Evolutionary conservation across 2,329 filamentous ascomycete genomes (phyloP), one percentile per base, ranked within the genome.

Genomic region (Neofusicoccum cordaticola): DNA sequence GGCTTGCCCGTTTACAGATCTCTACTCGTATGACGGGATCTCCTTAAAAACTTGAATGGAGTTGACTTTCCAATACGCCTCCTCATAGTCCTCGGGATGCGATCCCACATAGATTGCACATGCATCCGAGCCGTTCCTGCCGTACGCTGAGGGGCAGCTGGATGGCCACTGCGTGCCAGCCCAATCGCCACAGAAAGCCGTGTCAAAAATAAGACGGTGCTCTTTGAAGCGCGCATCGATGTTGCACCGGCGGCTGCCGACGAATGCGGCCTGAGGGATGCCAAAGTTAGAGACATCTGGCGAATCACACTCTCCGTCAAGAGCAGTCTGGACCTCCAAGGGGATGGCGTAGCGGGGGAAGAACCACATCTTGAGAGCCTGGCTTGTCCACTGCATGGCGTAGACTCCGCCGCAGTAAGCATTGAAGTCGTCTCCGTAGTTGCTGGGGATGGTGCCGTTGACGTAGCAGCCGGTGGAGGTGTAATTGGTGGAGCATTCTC

Each of bases 91-190:
- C 41, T 67, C 53, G 1, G 69, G 71, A 44, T 71, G 66, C 6
- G 48, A 67, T 2, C 65, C 71, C 4, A 73, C 69, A 41, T 66
- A 73, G 8, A 64, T 51, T 8, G 67, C 60, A 56, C 71, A 73
- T 34, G 68, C 70, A 39, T 78, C 74, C 11, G 66, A 62, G 1
- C 66, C 22, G 19, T n/a, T 65, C 9, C 42, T 48, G 11, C 53
- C 64, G 17, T 48, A 48, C 11, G 37, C 39, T 9, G 53, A n/a
- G 2, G 82, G 78, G 75, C 90, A 92, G 60, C 82, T 81, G 37
- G 62, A 22, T 67, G 86, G 82, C 86, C 88, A 95, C 39, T 88
- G 85, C 37, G 79, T 73, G n/a, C 91, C 91, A 2, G 91, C 92
- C 92, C 92, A 96, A 27, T 68, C 70, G 17, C 78, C 78, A 66